Percentiles rank a stretch among this genome's conserved stretches.
These are phyloP conservation scores for Venturia asperata DNA, from an alignment of 2,329 filamentous ascomycete species.

Conservation along the genomic window DNA sequence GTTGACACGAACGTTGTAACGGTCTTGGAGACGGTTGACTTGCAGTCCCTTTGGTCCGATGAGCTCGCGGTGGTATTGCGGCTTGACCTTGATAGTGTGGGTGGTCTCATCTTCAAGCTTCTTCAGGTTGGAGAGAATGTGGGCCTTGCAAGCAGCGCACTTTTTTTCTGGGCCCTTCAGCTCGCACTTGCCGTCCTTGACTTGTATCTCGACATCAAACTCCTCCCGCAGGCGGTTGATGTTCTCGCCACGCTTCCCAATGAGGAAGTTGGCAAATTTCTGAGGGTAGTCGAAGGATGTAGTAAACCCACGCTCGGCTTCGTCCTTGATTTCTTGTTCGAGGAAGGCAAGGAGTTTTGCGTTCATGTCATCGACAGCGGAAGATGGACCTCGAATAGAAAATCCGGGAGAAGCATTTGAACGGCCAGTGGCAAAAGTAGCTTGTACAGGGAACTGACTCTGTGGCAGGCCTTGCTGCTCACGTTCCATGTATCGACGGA, in stretches of 20 bases:
- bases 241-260: conserved; percentile 60
- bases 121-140: conserved; percentile 72
- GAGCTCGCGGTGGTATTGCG: conserved; percentile 88
- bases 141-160: conserved; percentile 74
- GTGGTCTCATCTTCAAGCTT: conserved; percentile 88
- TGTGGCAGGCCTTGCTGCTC: conserved; percentile 46
- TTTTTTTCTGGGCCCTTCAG: conserved; percentile 94
- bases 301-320: conserved; percentile 86
- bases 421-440: conserved; percentile 39
- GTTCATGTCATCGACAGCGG: conserved; percentile 63
- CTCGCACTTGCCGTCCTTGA: conserved; percentile 89
- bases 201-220: conserved; percentile 72
- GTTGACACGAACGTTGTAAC: conserved; percentile 91
- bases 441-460: conserved; percentile 50
- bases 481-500: conserved; percentile 51
- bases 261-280: conserved; percentile 83
- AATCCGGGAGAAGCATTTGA: conserved; percentile 54
- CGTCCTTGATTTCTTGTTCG: conserved; percentile 81
- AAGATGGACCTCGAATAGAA: conserved; percentile 68
- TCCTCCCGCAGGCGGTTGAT: conserved; percentile 63
- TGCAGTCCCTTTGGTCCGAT: conserved; percentile 83
- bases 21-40: conserved; percentile 84
- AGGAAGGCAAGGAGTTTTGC: conserved; percentile 72
- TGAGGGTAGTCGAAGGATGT: conserved; percentile 88
- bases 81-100: conserved; percentile 79